These are phyloP conservation scores for Flaveria bidentis DNA, from an alignment of 129 eudicot genomes.

Conservation along the genomic window DNA sequence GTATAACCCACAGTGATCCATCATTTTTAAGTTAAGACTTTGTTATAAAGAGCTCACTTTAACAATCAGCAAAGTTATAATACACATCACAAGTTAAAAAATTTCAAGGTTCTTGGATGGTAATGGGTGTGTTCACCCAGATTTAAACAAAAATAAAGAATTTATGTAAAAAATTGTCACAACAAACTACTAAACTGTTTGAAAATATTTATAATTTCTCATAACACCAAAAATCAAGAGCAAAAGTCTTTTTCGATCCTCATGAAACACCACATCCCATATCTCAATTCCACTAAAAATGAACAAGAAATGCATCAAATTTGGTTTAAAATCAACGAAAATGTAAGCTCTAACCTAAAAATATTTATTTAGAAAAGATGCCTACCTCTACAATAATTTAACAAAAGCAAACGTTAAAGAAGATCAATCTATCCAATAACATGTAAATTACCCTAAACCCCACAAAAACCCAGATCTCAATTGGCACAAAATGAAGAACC, in stretches of 20 bases:
- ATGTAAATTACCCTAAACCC: constrained; percentile 24
- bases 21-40: constrained; percentile 14
- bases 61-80: neutral
- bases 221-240: constrained; percentile 18
- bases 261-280: constrained; percentile 24
- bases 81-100: neutral
- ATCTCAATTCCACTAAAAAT: constrained; percentile 13
- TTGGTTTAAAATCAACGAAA: constrained; percentile 18
- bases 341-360: constrained; percentile 4
- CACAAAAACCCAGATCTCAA: constrained; percentile 36
- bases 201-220: constrained; percentile 1
- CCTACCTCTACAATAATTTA: constrained; percentile 12
- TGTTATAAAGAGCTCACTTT: neutral
- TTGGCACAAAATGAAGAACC: constrained; percentile 1
- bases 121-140: neutral
- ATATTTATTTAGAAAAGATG: neutral
- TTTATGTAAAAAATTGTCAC: constrained; percentile 1
- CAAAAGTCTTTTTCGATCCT: constrained; percentile 4
- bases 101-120: neutral
- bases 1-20: constrained; percentile 18
- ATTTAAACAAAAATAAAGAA: constrained; percentile 3
- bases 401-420: neutral
- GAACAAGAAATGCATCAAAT: constrained; percentile 11
- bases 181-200: neutral
- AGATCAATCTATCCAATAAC: constrained; percentile 2